These are phyloP conservation scores for Corylus avellana DNA, from an alignment of 306 rosid species.

Conservation along the genomic window DNA sequence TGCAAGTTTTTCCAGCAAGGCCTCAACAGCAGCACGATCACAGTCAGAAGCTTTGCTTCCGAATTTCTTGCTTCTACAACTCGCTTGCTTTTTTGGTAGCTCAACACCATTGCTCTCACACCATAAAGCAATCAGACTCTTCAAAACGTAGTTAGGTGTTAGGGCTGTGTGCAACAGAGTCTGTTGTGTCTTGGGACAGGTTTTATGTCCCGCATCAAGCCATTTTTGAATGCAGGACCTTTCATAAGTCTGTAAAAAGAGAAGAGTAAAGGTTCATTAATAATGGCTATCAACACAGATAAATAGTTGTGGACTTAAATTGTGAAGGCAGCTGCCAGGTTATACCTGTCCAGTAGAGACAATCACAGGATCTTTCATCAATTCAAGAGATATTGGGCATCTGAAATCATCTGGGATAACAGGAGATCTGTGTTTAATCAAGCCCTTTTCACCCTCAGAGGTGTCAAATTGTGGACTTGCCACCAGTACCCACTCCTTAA, in stretches of 20 bases:
- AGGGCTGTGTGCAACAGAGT: slow-evolving; percentile 82
- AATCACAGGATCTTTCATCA: slow-evolving; percentile 96
- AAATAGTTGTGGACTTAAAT: background rate
- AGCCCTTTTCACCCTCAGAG: slow-evolving; percentile 48
- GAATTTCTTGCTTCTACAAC: slow-evolving; percentile 62
- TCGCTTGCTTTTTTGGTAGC: slow-evolving; percentile 75
- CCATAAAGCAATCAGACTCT: slow-evolving; percentile 93
- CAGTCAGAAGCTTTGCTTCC: slow-evolving; percentile 79
- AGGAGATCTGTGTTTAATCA: slow-evolving; percentile 84
- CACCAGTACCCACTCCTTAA: slow-evolving; percentile 53
- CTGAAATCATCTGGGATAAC: slow-evolving; percentile 96
- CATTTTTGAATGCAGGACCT: slow-evolving; percentile 93
- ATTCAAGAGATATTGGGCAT: slow-evolving; percentile 94
- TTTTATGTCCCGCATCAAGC: slow-evolving; percentile 95
- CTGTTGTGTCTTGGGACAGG: slow-evolving; percentile 96
- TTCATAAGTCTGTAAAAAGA: slow-evolving; percentile 85
- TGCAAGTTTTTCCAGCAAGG: slow-evolving; percentile 59
- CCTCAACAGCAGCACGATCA: slow-evolving; percentile 63
- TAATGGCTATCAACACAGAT: slow-evolving; percentile 3
- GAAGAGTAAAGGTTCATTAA: slow-evolving; percentile 19
- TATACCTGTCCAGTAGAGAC: slow-evolving; percentile 98
- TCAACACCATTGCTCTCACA: slow-evolving; percentile 97
- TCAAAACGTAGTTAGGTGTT: slow-evolving; percentile 94
- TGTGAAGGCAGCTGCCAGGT: slow-evolving; percentile 14
- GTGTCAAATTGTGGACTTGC: slow-evolving; percentile 59